A percentile compares a stretch with the other conserved stretches of the same genome.
Evolutionary conservation across 768 basidiomycete species (phyloP).

Genomic region (Coprinellus micaceus): DNA sequence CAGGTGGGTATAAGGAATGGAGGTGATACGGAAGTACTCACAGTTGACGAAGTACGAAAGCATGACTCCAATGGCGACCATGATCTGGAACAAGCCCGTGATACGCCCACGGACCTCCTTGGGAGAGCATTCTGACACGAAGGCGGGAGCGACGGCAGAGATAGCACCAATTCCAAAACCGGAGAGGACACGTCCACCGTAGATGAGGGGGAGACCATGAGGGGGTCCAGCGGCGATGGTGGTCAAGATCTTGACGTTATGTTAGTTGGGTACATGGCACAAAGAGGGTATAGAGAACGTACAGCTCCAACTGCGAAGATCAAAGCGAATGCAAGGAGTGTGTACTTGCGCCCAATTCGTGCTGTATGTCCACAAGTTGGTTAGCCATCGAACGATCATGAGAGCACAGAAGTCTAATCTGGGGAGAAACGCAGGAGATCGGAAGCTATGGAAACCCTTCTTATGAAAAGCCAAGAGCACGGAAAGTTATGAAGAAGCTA

Average conservation of each 20-base stretch:
- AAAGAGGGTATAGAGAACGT: slow-evolving; percentile 18
- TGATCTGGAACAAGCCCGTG: slow-evolving; percentile 83
- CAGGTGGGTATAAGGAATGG: neutral
- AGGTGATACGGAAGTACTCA: slow-evolving; percentile 30
- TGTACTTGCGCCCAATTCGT: slow-evolving; percentile 60
- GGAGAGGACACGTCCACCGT: slow-evolving; percentile 75
- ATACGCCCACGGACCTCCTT: slow-evolving; percentile 84
- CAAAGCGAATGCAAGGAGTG: slow-evolving; percentile 55
- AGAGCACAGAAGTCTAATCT: neutral
- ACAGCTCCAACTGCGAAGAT: slow-evolving; percentile 76
- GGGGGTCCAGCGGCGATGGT: slow-evolving; percentile 55
- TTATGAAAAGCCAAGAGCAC: neutral
- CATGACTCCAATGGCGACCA: slow-evolving; percentile 82
- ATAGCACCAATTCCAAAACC: slow-evolving; percentile 83
- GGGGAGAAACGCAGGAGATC: neutral
- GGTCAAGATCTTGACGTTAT: slow-evolving; percentile 52
- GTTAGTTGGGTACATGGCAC: neutral
- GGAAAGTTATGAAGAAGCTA: neutral
- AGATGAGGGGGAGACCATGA: slow-evolving; percentile 65
- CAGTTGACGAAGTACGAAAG: slow-evolving; percentile 80
- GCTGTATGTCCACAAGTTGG: slow-evolving; percentile 33
- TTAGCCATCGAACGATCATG: neutral
- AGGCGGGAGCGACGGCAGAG: slow-evolving; percentile 79
- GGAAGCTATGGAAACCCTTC: neutral
- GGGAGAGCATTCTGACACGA: slow-evolving; percentile 83